Conservation (phyloP, 345 rosid genomes). For the Hirschfeldia incana region DNA sequence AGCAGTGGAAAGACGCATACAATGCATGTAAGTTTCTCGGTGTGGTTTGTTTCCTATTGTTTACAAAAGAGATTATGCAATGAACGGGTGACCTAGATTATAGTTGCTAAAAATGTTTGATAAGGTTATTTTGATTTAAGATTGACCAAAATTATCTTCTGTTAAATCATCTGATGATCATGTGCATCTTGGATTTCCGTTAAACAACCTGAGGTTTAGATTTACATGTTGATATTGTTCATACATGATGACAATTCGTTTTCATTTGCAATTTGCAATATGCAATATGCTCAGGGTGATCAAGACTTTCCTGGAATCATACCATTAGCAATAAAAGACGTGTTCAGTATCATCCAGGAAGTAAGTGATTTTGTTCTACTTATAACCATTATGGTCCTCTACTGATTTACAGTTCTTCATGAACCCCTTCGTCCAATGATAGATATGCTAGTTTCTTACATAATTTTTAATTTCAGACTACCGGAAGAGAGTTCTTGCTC, state of each 20-base stretch:
- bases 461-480: conserved; percentile 62
- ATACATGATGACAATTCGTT: neutral
- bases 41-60: conserved; percentile 10
- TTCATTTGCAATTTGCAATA: neutral
- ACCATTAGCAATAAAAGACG: conserved; percentile 98
- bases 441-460: conserved; percentile 11
- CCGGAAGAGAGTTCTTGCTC: conserved; percentile 95
- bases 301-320: conserved; percentile 92
- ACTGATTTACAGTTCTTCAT: conserved; percentile 18
- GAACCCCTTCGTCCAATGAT: neutral
- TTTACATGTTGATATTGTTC: neutral
- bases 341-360: conserved; percentile 96
- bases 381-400: neutral
- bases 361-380: conserved; percentile 49
- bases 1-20: conserved; percentile 99
- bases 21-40: conserved; percentile 72
- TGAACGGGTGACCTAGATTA: neutral
- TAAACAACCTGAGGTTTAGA: neutral
- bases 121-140: conserved; percentile 1
- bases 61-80: neutral
- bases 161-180: neutral
- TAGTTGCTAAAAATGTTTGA: conserved; percentile 19
- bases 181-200: neutral
- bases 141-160: neutral
- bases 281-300: conserved; percentile 72